Conservation (phyloP, 164 flowering plant genomes). For the Pachysandra terminalis region DNA sequence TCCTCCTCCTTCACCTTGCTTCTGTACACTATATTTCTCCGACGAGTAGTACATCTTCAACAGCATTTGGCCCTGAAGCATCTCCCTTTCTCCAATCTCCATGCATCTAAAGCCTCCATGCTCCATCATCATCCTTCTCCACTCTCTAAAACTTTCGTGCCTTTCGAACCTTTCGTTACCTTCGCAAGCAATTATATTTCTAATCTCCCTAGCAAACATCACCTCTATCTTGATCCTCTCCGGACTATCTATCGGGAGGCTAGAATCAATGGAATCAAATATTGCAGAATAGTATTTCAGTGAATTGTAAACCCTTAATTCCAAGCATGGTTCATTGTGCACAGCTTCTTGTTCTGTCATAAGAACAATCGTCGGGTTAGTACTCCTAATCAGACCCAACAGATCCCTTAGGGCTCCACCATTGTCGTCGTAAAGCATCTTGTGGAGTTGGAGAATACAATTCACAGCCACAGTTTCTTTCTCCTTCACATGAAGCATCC, state of each 20-base stretch:
- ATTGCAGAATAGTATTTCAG: constrained; percentile 78
- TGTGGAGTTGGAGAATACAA: constrained; percentile 77
- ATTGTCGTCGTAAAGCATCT: constrained; percentile 60
- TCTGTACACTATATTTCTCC: constrained; percentile 41
- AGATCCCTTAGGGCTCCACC: constrained; percentile 69
- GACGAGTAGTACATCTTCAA: constrained; percentile 72
- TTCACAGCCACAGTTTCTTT: constrained; percentile 78
- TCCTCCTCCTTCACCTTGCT: constrained; percentile 42
- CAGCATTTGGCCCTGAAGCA: constrained; percentile 69
- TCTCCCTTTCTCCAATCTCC: constrained; percentile 55
- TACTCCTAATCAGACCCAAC: constrained; percentile 73
- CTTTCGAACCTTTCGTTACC: constrained; percentile 79
- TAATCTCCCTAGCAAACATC: constrained; percentile 74
- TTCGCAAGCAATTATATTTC: constrained; percentile 80
- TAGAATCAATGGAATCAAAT: constrained; percentile 64
- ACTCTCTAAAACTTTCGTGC: constrained; percentile 57
- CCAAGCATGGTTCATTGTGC: constrained; percentile 51
- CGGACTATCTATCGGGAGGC: constrained; percentile 52
- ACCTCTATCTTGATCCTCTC: constrained; percentile 75
- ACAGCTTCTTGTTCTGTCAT: constrained; percentile 88
- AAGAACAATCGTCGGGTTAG: constrained; percentile 53
- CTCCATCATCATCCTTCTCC: constrained; percentile 75
- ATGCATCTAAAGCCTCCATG: constrained; percentile 53
- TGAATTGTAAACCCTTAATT: constrained; percentile 56
- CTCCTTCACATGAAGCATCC: constrained; percentile 99